Evolutionary conservation across 2,329 filamentous ascomycete genomes (phyloP).

Genomic region (Orbilia javanica): DNA sequence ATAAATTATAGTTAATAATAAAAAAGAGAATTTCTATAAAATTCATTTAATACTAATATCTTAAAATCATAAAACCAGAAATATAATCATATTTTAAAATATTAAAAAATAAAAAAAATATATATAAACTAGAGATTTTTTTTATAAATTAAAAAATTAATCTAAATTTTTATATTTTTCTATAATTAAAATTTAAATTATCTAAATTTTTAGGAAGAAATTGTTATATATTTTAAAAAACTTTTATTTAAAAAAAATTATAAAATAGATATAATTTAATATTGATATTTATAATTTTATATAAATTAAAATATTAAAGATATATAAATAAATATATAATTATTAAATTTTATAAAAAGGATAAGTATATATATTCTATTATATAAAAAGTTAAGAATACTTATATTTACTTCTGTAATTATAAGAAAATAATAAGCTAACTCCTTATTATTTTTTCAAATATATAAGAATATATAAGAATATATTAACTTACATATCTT

Average conservation of each 20-base stretch:
- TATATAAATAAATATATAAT: background rate
- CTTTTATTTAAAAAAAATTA: background rate
- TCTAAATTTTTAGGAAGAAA: background rate
- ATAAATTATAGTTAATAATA: background rate
- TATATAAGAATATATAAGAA: too few species aligned
- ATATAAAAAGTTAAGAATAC: too few species aligned
- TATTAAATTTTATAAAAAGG: background rate
- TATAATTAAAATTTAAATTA: constrained; percentile 34
- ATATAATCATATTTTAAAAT: constrained; percentile 1
- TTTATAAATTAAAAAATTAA: constrained; percentile 17
- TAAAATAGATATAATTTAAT: constrained; percentile 18
- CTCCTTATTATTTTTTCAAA: too few species aligned
- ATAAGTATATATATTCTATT: too few species aligned
- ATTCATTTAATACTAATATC: background rate
- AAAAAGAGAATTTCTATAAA: background rate
- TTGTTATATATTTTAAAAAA: background rate
- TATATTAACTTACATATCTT: too few species aligned
- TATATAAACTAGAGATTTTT: background rate
- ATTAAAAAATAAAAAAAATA: constrained; percentile 30
- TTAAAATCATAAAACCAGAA: too few species aligned
- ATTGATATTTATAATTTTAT: constrained; percentile 5
- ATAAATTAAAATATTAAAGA: background rate
- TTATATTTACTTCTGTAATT: too few species aligned
- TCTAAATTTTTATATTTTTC: constrained; percentile 17
- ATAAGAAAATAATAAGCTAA: too few species aligned